Evolutionary conservation across 2,329 filamentous ascomycete species (phyloP).

Genomic region (Trichoderma sp.): DNA sequence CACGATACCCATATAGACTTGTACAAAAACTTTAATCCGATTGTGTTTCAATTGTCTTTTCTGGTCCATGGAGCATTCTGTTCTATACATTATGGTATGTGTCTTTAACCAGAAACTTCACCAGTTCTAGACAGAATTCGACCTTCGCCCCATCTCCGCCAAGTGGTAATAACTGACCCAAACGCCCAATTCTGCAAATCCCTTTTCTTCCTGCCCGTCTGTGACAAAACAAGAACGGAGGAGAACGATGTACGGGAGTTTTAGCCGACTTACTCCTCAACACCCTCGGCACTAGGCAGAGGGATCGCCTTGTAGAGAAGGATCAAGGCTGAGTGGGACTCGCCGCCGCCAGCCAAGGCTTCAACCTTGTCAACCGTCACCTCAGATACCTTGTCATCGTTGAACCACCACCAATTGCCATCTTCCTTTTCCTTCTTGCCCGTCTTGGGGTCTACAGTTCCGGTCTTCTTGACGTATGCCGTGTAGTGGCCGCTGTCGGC

Average conservation of each 20-base stretch:
- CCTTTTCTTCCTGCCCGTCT: background rate
- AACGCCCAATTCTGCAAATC: background rate
- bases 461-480: slow-evolving; percentile 92
- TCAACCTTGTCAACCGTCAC: slow-evolving; percentile 90
- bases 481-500: slow-evolving; percentile 99
- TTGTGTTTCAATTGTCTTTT: background rate
- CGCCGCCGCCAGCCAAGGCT: slow-evolving; percentile 82
- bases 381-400: slow-evolving; percentile 95
- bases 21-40: background rate
- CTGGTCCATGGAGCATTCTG: background rate
- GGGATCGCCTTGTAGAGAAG: slow-evolving; percentile 74
- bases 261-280: slow-evolving; percentile 26
- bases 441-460: slow-evolving; percentile 66
- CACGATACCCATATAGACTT: slow-evolving; percentile 5
- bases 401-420: slow-evolving; percentile 99
- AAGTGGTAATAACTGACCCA: background rate
- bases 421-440: slow-evolving; percentile 79
- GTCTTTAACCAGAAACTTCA: background rate
- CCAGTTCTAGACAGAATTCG: background rate
- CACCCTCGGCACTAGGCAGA: slow-evolving; percentile 57
- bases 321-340: slow-evolving; percentile 80
- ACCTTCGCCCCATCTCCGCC: background rate
- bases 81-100: background rate
- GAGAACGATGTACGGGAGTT: background rate
- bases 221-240: too few species aligned